Evolutionary conservation across 208 protist genomes (phyloP).

Genomic region (Leishmania martiniquensis): DNA sequence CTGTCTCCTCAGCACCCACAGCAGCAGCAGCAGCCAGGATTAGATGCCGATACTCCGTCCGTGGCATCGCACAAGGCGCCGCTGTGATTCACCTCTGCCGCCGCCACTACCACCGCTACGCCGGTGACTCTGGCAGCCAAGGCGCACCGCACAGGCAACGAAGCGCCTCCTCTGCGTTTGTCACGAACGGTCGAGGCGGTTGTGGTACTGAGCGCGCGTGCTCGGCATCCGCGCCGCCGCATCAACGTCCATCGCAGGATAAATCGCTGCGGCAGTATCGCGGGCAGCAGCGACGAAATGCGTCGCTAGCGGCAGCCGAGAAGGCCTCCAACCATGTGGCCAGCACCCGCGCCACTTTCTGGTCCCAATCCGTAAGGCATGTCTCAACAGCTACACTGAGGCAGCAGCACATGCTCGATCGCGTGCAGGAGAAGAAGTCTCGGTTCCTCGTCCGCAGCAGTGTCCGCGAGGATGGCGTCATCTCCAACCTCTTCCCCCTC

Average conservation of each 20-base stretch:
- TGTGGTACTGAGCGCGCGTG: background rate
- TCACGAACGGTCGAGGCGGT: background rate
- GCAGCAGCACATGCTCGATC: constrained; percentile 44
- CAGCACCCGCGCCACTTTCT: constrained; percentile 46
- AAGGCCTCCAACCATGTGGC: background rate
- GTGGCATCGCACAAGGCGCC: background rate
- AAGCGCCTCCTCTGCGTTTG: constrained; percentile 5
- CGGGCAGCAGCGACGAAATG: background rate
- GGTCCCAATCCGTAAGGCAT: constrained; percentile 41
- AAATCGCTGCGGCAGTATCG: background rate
- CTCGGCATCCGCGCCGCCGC: background rate
- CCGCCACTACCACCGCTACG: background rate
- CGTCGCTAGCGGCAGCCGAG: background rate
- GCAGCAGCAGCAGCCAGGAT: background rate
- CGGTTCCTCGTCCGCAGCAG: constrained; percentile 58
- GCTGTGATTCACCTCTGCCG: background rate
- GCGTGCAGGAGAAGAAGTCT: constrained; percentile 62
- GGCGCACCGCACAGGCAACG: background rate
- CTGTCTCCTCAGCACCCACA: background rate
- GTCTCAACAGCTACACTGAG: constrained; percentile 53
- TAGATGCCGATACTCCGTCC: background rate
- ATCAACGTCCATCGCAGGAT: background rate
- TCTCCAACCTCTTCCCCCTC: constrained; percentile 82
- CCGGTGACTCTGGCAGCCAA: background rate
- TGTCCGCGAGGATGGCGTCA: constrained; percentile 73